A percentile compares a stretch with the other conserved stretches of the same genome.
Evolutionary conservation across 441 rosid genomes (phyloP).

Genomic region (Sinapis alba): DNA sequence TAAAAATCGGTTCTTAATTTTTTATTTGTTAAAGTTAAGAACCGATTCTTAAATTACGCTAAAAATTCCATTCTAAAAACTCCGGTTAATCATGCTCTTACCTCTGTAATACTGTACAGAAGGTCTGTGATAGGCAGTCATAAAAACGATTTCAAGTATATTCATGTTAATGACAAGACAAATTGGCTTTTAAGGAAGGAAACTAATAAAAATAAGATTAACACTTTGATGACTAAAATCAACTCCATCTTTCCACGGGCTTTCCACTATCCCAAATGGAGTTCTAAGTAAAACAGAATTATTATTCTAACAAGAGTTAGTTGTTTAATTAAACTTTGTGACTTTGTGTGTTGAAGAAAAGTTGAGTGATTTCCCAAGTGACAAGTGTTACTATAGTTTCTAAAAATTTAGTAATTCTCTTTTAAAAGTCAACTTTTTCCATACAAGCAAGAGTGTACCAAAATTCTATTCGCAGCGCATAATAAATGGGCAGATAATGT

Average conservation of each 20-base stretch:
- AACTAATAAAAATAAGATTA: neutral
- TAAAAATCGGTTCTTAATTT: no score
- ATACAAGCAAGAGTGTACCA: constrained; percentile 21
- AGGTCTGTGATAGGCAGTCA: no score
- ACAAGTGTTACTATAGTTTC: neutral
- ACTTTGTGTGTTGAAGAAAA: neutral
- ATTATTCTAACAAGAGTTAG: neutral
- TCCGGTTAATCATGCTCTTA: no score
- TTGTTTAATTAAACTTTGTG: neutral
- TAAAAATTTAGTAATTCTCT: neutral
- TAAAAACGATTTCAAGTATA: constrained; percentile 6
- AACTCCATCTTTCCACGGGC: neutral
- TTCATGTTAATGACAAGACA: neutral
- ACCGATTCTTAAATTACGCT: no score
- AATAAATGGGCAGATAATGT: constrained; percentile 5
- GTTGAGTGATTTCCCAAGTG: neutral
- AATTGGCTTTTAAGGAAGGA: no score
- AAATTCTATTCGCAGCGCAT: constrained; percentile 8
- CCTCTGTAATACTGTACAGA: no score
- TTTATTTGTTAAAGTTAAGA: no score
- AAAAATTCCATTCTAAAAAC: no score
- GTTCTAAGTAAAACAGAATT: neutral
- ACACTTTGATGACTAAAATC: neutral
- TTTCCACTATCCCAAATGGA: neutral
- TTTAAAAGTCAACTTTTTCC: constrained; percentile 12